Evolutionary conservation across 805 yeast species (phyloP).

Genomic region (Hanseniaspora clermontiae): DNA sequence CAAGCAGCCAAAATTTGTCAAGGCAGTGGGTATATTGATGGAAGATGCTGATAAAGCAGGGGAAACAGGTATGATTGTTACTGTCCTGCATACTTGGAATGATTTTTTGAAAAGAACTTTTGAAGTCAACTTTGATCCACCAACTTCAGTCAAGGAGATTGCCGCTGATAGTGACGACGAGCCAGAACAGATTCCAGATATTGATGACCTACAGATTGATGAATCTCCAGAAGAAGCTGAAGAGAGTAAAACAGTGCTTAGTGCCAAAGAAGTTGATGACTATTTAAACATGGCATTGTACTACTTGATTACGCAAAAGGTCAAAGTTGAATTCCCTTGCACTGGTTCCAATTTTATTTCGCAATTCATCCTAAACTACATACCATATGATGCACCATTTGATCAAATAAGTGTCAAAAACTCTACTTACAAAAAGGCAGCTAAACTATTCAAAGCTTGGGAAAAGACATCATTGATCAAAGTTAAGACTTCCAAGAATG

Average conservation of each 20-base stretch:
- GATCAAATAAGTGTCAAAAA: slow-evolving; percentile 60
- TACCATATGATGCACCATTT: slow-evolving; percentile 38
- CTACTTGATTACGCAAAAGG: slow-evolving; percentile 49
- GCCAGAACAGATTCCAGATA: slow-evolving; percentile 11
- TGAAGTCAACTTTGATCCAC: slow-evolving; percentile 35
- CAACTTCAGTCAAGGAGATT: slow-evolving; percentile 23
- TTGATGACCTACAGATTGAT: slow-evolving; percentile 16
- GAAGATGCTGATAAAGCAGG: slow-evolving; percentile 39
- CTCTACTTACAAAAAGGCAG: slow-evolving; percentile 80
- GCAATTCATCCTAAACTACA: slow-evolving; percentile 49
- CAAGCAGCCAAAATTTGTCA: slow-evolving; percentile 45
- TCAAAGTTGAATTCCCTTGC: slow-evolving; percentile 47
- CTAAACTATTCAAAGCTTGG: slow-evolving; percentile 75
- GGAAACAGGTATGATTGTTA: slow-evolving; percentile 62
- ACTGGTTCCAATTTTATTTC: slow-evolving; percentile 66
- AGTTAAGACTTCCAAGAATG: slow-evolving; percentile 65
- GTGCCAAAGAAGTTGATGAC: slow-evolving; percentile 56
- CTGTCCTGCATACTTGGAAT: slow-evolving; percentile 49
- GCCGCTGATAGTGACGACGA: slow-evolving; percentile 15
- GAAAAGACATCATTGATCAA: slow-evolving; percentile 60
- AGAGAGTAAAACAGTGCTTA: slow-evolving; percentile 31
- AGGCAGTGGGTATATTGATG: slow-evolving; percentile 52
- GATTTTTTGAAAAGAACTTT: slow-evolving; percentile 51
- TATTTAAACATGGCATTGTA: slow-evolving; percentile 59
- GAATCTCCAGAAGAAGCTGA: slow-evolving; percentile 7